Conservation (phyloP, 176 grass and related monocot genomes). For the Phragmites australis region DNA sequence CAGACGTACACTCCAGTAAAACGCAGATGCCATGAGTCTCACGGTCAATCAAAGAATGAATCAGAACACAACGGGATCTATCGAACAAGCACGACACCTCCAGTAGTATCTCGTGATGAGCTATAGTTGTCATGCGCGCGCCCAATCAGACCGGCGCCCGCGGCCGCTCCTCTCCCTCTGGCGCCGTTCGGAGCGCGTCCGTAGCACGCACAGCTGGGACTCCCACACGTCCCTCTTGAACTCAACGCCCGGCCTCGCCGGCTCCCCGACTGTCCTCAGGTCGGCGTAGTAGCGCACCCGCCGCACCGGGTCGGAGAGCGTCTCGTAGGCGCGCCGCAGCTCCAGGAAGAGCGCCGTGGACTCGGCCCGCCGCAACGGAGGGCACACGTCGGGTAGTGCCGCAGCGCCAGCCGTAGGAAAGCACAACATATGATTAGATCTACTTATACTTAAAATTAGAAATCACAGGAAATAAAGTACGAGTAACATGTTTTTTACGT, state of each 20-base stretch:
- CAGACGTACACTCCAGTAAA: conserved; percentile 15
- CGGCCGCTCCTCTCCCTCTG: not conserved
- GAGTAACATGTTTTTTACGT: too few relatives aligned
- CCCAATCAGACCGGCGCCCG: not conserved
- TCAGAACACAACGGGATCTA: not conserved
- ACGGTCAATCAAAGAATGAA: not conserved
- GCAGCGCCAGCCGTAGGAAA: conserved; percentile 66
- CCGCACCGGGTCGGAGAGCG: conserved; percentile 59
- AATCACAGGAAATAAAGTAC: too few relatives aligned
- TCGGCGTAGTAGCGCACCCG: conserved; percentile 52
- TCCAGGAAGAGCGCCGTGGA: conserved; percentile 68
- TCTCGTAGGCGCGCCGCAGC: conserved; percentile 73
- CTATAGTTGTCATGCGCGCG: not conserved
- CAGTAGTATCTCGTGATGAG: too few relatives aligned
- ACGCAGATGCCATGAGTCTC: conserved; percentile 10
- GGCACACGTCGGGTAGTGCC: conserved; percentile 72
- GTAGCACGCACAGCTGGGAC: conserved; percentile 48
- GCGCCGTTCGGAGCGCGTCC: conserved; percentile 30
- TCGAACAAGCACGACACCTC: too few relatives aligned
- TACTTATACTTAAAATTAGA: too few relatives aligned
- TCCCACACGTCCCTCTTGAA: conserved; percentile 49
- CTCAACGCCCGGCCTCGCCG: not conserved
- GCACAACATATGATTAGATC: too few relatives aligned
- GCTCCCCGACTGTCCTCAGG: conserved; percentile 5
- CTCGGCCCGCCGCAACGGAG: conserved; percentile 42